Evolutionary conservation across 2,329 filamentous ascomycete species (phyloP).

Genomic region (Sporothrix sp.): DNA sequence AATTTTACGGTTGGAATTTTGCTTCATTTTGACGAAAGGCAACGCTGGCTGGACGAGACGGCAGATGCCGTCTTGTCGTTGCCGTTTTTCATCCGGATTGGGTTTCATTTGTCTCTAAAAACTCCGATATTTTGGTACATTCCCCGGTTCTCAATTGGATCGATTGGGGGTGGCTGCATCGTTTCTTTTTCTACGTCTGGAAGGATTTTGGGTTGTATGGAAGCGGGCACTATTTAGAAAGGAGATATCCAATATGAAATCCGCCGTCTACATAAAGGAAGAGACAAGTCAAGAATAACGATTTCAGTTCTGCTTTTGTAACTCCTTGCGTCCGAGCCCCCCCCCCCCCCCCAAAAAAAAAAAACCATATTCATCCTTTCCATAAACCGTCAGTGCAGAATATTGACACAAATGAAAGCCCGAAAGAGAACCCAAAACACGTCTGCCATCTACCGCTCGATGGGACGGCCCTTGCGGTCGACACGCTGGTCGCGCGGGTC

Average conservation of each 20-base stretch:
- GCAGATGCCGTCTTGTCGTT: background rate
- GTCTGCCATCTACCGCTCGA: slow-evolving; percentile 27
- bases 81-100: background rate
- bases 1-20: background rate
- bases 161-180: background rate
- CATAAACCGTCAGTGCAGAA: too few relatives aligned
- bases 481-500: slow-evolving; percentile 84
- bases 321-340: too few relatives aligned
- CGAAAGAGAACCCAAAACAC: background rate
- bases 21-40: background rate
- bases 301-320: background rate
- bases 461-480: slow-evolving; percentile 70
- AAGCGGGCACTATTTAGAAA: slow-evolving; percentile 11
- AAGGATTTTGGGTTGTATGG: slow-evolving; percentile 10
- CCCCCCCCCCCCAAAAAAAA: too few relatives aligned
- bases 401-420: too few relatives aligned
- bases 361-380: too few relatives aligned
- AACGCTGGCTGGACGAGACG: background rate
- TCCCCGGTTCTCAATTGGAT: background rate
- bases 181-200: background rate
- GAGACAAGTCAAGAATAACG: background rate
- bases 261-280: too few relatives aligned
- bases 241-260: slow-evolving; percentile 9
- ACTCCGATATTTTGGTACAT: slow-evolving; percentile 3
- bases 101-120: background rate